These are phyloP conservation scores for Suillus clintonianus DNA, from an alignment of 768 basidiomycete genomes.

Conservation along the genomic window DNA sequence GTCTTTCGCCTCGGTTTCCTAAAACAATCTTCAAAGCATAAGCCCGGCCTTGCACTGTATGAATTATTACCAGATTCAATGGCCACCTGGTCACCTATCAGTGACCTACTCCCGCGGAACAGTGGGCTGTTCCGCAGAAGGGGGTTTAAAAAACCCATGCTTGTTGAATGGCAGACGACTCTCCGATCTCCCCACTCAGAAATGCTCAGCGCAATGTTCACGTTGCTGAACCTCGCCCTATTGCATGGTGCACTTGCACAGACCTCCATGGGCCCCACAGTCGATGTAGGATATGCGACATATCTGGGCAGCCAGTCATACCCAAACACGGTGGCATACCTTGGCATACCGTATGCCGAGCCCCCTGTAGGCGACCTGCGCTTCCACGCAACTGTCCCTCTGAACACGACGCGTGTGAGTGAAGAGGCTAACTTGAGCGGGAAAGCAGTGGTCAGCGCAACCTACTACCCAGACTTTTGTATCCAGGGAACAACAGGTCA, in stretches of 20 bases:
- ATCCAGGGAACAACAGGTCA: slow-evolving; percentile 55
- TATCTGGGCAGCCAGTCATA: slow-evolving; percentile 56
- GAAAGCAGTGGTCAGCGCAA: slow-evolving; percentile 46
- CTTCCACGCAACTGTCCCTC: slow-evolving; percentile 50
- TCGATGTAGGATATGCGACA: slow-evolving; percentile 60
- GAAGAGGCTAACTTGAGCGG: slow-evolving; percentile 30
- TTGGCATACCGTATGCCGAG: slow-evolving; percentile 49
- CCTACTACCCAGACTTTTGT: slow-evolving; percentile 57
- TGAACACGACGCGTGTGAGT: slow-evolving; percentile 49
- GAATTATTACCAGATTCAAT: background rate
- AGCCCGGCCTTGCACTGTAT: background rate
- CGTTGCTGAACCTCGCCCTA: slow-evolving; percentile 26
- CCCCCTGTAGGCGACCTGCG: slow-evolving; percentile 43
- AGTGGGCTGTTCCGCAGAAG: background rate
- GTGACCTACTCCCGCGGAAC: background rate
- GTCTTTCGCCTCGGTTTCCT: background rate
- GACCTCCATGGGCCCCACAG: slow-evolving; percentile 28
- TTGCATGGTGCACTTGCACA: slow-evolving; percentile 9
- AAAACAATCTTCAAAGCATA: background rate
- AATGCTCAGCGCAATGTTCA: background rate
- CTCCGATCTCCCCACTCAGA: background rate
- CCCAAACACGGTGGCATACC: slow-evolving; percentile 56
- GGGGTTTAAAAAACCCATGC: background rate
- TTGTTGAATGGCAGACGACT: background rate
- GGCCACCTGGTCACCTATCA: background rate